Evolutionary conservation across 2,329 filamentous ascomycete species (phyloP), one percentile per base, ranked within the genome.

Genomic region (Teratosphaeria nubilosa): DNA sequence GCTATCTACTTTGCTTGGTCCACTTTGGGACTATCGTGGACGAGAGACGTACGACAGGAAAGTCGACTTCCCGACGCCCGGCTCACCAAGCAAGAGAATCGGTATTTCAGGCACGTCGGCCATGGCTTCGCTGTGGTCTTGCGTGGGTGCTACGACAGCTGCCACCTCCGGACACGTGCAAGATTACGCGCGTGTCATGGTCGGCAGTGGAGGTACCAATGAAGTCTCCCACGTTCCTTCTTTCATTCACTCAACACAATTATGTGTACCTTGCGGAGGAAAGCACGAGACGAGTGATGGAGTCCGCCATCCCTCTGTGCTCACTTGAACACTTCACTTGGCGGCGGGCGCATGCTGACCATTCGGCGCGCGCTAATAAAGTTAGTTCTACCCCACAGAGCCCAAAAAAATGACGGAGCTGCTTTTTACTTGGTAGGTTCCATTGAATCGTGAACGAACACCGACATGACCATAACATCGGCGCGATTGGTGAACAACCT

Each of bases 11-110:
- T 16, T 22, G 16, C 9, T 16, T 22, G 10, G 1, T 20, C 41
- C 41, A 24, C n/a, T 10, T 5, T 2, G 27, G 7, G 27, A 30
- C 27, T 30, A 7, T 30, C 27, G 27, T 48, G 41, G 16, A 6
- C n/a, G 20, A 34, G 52, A 30, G 56, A 78, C 81, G 69, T 74
- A 84, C 80, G 82, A 82, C 61, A 86, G 70, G 62, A 86, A 85
- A 10, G 81, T 83, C 55, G 82, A 82, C 71, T 85, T 86, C 58
- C 83, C 83, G 52, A 83, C 81, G 55, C 79, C 81, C 41, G 77
- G 67, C 59, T 85, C 82, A 56, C 83, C 83, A 2, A 86, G 73
- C 16, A 86, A 72, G 6, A 86, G 74, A 54, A 86, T 77, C 25
- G 73, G 76, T 41, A 80, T 67, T 48, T 74, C 71, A 24, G 61